Evolutionary conservation across 2,329 filamentous ascomycete genomes (phyloP).

Genomic region (Fusarium subglutinans): DNA sequence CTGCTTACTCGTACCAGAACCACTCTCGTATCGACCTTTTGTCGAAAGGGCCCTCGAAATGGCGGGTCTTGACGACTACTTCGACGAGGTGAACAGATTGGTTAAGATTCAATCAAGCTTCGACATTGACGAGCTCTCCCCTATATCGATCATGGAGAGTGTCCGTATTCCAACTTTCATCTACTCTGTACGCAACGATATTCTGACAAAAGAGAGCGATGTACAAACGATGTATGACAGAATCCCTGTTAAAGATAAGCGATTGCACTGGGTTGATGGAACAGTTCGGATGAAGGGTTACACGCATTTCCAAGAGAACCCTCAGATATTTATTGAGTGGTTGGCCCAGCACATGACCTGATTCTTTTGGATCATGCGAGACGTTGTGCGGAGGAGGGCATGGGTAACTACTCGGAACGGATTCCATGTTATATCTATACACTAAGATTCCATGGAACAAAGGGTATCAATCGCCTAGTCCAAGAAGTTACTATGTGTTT

Average conservation of each 20-base stretch:
- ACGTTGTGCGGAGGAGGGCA: rapidly evolving
- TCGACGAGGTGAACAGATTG: not conserved
- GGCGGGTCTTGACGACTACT: not conserved
- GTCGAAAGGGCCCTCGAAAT: not conserved
- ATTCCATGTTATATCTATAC: not conserved
- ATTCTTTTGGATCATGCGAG: not conserved
- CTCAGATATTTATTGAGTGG: not conserved
- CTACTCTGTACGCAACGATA: not conserved
- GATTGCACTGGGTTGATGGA: not conserved
- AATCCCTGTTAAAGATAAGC: not conserved
- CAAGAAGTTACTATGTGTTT: not conserved
- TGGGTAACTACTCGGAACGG: rapidly evolving
- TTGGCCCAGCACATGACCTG: not conserved
- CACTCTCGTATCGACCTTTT: not conserved
- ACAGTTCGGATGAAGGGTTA: not conserved
- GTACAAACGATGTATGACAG: not conserved
- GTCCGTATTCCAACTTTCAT: not conserved
- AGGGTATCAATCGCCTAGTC: rapidly evolving
- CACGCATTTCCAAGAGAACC: not conserved
- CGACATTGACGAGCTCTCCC: not conserved
- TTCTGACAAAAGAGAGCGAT: not conserved
- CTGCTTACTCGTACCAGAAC: not conserved
- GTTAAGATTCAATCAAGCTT: not conserved
- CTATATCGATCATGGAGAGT: not conserved
- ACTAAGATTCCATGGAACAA: not conserved